phyloP scores from a whole-genome alignment of 495 filamentous ascomycete genomes.

The Extremus antarcticus region DNA sequence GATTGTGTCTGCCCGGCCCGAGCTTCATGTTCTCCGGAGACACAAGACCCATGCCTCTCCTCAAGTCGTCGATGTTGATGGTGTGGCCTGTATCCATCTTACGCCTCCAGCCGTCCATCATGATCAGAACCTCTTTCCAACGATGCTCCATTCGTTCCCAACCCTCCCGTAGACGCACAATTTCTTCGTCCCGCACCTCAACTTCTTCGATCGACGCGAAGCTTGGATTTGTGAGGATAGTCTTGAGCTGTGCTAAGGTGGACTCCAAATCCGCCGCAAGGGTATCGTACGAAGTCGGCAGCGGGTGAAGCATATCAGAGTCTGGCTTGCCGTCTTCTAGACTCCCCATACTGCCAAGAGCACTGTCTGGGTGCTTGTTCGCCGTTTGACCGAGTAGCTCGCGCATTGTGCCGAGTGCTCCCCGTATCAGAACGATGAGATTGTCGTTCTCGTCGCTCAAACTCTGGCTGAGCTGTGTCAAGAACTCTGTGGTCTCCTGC shows the following conservation, averaged over 20 bases:
- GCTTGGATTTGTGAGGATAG: conserved; percentile 80
- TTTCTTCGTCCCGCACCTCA: conserved; percentile 80
- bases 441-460: conserved; percentile 91
- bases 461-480: conserved; percentile 76
- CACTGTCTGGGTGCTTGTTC: conserved; percentile 4
- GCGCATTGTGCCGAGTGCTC: conserved; percentile 58
- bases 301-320: conserved; percentile 27
- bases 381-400: conserved; percentile 66
- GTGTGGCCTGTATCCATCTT: conserved; percentile 72
- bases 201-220: conserved; percentile 96
- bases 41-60: conserved; percentile 48
- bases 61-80: conserved; percentile 72
- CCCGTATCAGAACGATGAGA: conserved; percentile 59
- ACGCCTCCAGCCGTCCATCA: conserved; percentile 90
- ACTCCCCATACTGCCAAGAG: conserved; percentile 13
- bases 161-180: conserved; percentile 63
- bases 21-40: conserved; percentile 7
- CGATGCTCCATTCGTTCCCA: conserved; percentile 86
- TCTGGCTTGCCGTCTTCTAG: conserved; percentile 34
- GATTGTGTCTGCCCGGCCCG: background rate
- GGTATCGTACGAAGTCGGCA: conserved; percentile 56
- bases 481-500: conserved; percentile 82
- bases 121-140: conserved; percentile 76
- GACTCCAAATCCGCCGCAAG: conserved; percentile 60
- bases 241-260: conserved; percentile 68